A percentile compares a stretch with the other conserved stretches of the same genome.
Conservation (phyloP, 371 early-diverging fungal genomes). For the Mucor lusitanicus region DNA sequence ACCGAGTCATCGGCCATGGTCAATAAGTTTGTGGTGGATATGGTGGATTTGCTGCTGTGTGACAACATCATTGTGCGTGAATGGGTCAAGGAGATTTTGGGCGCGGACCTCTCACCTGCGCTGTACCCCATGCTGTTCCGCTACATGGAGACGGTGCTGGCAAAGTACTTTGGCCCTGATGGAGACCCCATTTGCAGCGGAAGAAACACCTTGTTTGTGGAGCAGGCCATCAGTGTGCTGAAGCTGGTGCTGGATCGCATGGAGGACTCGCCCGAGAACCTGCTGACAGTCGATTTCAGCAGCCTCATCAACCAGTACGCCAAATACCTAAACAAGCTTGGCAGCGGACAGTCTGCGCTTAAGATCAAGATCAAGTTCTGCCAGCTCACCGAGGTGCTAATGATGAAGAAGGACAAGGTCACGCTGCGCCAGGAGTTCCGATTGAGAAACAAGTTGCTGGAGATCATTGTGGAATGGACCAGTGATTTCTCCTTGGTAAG, state of each 20-base stretch:
- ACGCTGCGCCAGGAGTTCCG: conserved; percentile 86
- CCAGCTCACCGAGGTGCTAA: conserved; percentile 80
- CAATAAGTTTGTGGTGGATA: conserved; percentile 82
- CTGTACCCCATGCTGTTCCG: conserved; percentile 85
- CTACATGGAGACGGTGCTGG: conserved; percentile 76
- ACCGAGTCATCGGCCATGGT: conserved; percentile 66
- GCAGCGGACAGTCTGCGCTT: conserved; percentile 61
- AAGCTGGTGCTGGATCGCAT: conserved; percentile 84
- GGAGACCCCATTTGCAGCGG: conserved; percentile 79
- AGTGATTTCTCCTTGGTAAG: conserved; percentile 72
- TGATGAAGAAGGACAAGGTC: conserved; percentile 79
- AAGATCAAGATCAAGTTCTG: conserved; percentile 87
- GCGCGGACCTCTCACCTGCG: conserved; percentile 80
- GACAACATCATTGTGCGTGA: conserved; percentile 90
- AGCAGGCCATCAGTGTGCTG: conserved; percentile 85
- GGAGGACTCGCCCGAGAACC: conserved; percentile 66
- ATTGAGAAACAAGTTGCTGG: conserved; percentile 81
- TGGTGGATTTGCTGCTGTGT: conserved; percentile 83
- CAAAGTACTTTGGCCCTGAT: conserved; percentile 75
- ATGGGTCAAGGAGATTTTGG: conserved; percentile 86
- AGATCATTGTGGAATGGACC: conserved; percentile 87
- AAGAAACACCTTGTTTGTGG: conserved; percentile 85
- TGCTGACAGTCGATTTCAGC: conserved; percentile 81
- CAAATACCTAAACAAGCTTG: conserved; percentile 79
- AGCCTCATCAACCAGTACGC: conserved; percentile 76